Percentiles rank a stretch among this genome's conserved stretches.
These are phyloP conservation scores for Alternaria tenuissima DNA, from an alignment of 2,329 filamentous ascomycete species.

Conservation along the genomic window DNA sequence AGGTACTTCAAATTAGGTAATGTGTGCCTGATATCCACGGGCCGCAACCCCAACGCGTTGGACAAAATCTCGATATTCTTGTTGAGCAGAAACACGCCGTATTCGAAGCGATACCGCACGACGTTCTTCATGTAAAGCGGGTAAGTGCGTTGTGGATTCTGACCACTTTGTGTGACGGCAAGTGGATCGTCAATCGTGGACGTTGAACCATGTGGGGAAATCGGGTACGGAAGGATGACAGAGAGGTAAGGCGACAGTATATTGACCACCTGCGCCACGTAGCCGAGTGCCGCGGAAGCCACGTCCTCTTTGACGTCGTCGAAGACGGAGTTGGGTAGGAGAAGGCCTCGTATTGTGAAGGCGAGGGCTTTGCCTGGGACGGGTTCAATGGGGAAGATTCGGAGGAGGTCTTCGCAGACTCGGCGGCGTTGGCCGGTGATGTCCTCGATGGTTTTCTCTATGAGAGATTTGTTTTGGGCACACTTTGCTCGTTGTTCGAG, in stretches of 20 bases:
- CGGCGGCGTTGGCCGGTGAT: constrained; percentile 87
- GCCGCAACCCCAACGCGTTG: constrained; percentile 72
- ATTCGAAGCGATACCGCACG: constrained; percentile 91
- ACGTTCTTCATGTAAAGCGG: constrained; percentile 77
- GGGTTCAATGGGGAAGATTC: constrained; percentile 83
- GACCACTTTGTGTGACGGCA: constrained; percentile 50
- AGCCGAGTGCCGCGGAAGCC: constrained; percentile 82
- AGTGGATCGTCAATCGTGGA: constrained; percentile 81
- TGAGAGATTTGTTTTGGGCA: constrained; percentile 63
- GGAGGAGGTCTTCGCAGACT: constrained; percentile 81
- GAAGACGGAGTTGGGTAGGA: constrained; percentile 81
- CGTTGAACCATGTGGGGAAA: constrained; percentile 75
- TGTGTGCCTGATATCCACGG: constrained; percentile 90
- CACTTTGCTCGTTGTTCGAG: constrained; percentile 56
- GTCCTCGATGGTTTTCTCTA: constrained; percentile 67
- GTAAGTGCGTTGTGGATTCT: constrained; percentile 60
- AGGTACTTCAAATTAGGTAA: constrained; percentile 94
- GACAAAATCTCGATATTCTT: constrained; percentile 83
- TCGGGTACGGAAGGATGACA: constrained; percentile 80
- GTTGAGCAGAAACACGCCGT: constrained; percentile 95
- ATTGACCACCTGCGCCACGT: constrained; percentile 77
- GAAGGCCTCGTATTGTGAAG: constrained; percentile 82
- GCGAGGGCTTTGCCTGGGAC: constrained; percentile 69
- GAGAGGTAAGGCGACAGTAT: constrained; percentile 83
- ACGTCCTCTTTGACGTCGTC: constrained; percentile 75